Conservation (phyloP, 2,329 filamentous ascomycete species). For the Monosporascus sp. region DNA sequence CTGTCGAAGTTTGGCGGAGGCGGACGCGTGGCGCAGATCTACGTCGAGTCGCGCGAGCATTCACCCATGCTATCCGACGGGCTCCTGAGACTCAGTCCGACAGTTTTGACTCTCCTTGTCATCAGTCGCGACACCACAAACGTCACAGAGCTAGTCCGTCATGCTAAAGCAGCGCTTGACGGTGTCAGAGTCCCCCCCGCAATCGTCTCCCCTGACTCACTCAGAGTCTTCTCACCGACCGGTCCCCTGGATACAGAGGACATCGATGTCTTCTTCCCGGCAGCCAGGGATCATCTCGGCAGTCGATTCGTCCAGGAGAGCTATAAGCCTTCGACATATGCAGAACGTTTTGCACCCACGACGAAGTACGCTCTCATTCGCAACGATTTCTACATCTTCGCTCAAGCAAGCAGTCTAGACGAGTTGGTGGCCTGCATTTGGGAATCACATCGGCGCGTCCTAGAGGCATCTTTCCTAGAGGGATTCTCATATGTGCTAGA, state of each 20-base stretch:
- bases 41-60: constrained; percentile 7
- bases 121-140: constrained; percentile 2
- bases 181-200: constrained; percentile 1
- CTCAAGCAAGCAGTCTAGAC: constrained; percentile 10
- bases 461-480: background rate
- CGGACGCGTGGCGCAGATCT: constrained; percentile 18
- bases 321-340: constrained; percentile 11
- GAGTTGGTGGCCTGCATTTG: constrained; percentile 5
- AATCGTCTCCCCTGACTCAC: constrained; percentile 10
- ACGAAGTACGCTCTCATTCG: constrained; percentile 18
- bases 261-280: constrained; percentile 11
- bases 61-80: constrained; percentile 13
- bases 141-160: background rate
- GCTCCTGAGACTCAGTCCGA: constrained; percentile 7
- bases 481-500: no score
- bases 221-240: constrained; percentile 7
- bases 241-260: background rate
- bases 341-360: constrained; percentile 8
- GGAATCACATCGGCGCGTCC: background rate
- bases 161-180: constrained; percentile 10
- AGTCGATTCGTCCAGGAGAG: constrained; percentile 1
- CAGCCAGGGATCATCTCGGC: constrained; percentile 6
- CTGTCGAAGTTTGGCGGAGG: constrained; percentile 12
- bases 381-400: constrained; percentile 17
- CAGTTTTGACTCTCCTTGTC: constrained; percentile 15